Percentiles rank a stretch among this genome's conserved stretches.
Conservation (phyloP, 1,284 basidiomycete species). For the Ceratobasidium sp. region DNA sequence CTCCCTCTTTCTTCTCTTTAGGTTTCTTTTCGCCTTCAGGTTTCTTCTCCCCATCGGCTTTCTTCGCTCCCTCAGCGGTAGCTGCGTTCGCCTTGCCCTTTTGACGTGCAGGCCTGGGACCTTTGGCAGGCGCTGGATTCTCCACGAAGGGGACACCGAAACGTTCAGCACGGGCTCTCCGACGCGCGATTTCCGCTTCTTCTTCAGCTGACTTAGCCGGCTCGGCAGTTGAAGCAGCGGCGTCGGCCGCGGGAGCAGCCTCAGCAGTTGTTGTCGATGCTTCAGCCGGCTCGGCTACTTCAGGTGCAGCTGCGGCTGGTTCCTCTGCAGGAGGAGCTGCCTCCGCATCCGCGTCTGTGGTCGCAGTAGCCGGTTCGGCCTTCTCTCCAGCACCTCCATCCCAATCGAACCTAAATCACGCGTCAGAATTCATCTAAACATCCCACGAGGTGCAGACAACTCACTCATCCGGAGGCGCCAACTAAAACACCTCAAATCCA, state of each 20-base stretch:
- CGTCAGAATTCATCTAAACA: too few species aligned
- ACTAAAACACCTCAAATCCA: constrained; percentile 54
- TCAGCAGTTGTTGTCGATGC: too few species aligned
- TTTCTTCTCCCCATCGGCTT: not conserved
- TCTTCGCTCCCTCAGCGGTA: constrained; percentile 46
- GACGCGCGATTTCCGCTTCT: constrained; percentile 41
- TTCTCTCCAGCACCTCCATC: constrained; percentile 5
- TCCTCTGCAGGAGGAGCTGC: constrained; percentile 10
- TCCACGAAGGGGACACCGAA: constrained; percentile 75
- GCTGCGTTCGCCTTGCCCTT: constrained; percentile 48
- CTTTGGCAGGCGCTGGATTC: constrained; percentile 54
- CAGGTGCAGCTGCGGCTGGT: constrained; percentile 36
- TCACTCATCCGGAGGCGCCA: constrained; percentile 38
- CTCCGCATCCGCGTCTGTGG: not conserved
- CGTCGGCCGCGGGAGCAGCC: constrained; percentile 28
- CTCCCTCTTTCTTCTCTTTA: constrained; percentile 2
- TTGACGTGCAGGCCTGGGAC: constrained; percentile 41
- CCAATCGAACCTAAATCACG: constrained; percentile 45
- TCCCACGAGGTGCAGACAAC: not conserved
- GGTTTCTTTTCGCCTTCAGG: not conserved
- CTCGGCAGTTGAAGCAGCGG: constrained; percentile 43
- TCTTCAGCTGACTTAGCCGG: constrained; percentile 41
- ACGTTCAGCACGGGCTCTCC: constrained; percentile 67
- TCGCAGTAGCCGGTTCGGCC: not conserved
- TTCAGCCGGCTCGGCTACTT: constrained; percentile 19